These are phyloP conservation scores for Scutellaria minor DNA, from an alignment of 257 asterid species.

Conservation along the genomic window DNA sequence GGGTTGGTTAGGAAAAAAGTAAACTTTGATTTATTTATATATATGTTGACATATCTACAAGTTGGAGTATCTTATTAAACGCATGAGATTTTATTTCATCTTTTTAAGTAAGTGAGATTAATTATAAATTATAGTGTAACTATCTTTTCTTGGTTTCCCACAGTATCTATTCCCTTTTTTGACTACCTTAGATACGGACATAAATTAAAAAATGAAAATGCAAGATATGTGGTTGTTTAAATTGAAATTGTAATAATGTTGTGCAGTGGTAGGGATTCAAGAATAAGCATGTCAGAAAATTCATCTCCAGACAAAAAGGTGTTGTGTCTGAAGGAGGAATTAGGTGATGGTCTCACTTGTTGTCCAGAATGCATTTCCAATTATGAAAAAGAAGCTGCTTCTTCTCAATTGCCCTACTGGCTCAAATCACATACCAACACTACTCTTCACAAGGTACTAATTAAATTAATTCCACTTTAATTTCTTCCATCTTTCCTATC, in stretches of 20 bases:
- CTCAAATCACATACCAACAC: conserved; percentile 54
- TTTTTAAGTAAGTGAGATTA: background rate
- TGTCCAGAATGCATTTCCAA: conserved; percentile 72
- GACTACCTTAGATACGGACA: background rate
- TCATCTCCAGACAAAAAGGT: conserved; percentile 55
- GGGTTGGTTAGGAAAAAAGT: conserved; percentile 22
- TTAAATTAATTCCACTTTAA: background rate
- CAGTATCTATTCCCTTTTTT: background rate
- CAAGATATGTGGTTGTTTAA: background rate
- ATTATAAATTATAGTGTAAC: background rate
- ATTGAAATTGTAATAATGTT: background rate
- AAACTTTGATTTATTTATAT: conserved; percentile 19
- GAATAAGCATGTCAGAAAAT: conserved; percentile 41
- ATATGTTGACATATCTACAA: background rate
- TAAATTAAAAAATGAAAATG: background rate
- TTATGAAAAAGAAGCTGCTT: conserved; percentile 69
- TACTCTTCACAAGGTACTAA: conserved; percentile 53
- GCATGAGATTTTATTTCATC: background rate
- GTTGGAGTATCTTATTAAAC: conserved; percentile 6
- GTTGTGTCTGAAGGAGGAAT: conserved; percentile 47
- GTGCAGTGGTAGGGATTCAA: conserved; percentile 60
- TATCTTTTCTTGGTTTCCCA: background rate
- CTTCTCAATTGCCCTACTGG: conserved; percentile 70
- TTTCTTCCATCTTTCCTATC: no score
- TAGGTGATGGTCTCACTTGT: conserved; percentile 52